phyloP scores from a whole-genome alignment of 2,329 filamentous ascomycete genomes.

The Rhinocladiella similis region DNA sequence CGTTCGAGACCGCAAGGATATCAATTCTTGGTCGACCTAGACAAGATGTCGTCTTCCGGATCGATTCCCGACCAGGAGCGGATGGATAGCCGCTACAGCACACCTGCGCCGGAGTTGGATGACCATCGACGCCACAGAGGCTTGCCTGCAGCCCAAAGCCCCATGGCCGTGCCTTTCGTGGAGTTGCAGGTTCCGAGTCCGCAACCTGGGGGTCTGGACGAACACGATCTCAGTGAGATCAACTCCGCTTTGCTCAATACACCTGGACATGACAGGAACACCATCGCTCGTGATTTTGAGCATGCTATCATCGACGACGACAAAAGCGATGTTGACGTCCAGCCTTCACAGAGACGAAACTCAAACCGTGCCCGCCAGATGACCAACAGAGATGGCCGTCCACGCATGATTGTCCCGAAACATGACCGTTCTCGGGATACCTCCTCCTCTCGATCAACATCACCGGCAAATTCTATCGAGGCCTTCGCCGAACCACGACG shows the following conservation, averaged over 20 bases:
- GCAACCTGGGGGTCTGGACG: conserved; percentile 37
- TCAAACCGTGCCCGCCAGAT: conserved; percentile 31
- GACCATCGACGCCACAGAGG: conserved; percentile 67
- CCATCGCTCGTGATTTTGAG: conserved; percentile 78
- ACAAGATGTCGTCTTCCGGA: conserved; percentile 49
- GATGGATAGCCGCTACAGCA: conserved; percentile 62
- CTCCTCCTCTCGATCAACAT: conserved; percentile 67
- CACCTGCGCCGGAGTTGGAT: conserved; percentile 69
- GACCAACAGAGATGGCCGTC: conserved; percentile 28
- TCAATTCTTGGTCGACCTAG: not conserved
- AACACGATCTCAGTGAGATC: conserved; percentile 42
- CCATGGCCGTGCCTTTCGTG: conserved; percentile 42
- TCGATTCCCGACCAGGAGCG: conserved; percentile 61
- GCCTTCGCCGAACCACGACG: conserved; percentile 91
- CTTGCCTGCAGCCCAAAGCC: conserved; percentile 51
- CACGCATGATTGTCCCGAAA: conserved; percentile 29
- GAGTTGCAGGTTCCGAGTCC: conserved; percentile 21
- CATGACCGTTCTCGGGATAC: conserved; percentile 49
- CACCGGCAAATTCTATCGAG: conserved; percentile 95
- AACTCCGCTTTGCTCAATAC: conserved; percentile 27
- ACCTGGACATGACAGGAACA: conserved; percentile 12
- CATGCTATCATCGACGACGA: conserved; percentile 81
- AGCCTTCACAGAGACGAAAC: conserved; percentile 37
- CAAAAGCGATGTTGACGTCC: conserved; percentile 37
- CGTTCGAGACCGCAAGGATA: not conserved